These are phyloP conservation scores for Debaryomyces subglobosus DNA, from an alignment of 1,139 yeast genomes.

Conservation along the genomic window DNA sequence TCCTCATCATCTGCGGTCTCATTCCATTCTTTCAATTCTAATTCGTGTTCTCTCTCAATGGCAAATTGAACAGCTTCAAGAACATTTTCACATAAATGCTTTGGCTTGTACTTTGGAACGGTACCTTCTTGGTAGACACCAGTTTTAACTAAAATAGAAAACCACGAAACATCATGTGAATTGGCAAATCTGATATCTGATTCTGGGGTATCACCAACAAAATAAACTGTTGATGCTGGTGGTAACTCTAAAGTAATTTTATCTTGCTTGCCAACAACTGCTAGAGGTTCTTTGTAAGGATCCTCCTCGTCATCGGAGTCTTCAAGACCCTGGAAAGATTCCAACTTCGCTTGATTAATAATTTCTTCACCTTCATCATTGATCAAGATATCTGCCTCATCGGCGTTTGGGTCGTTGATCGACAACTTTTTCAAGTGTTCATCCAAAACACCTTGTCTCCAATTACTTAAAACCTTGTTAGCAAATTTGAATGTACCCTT, in stretches of 20 bases:
- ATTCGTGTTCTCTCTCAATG: slow-evolving; percentile 74
- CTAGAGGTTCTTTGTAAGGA: slow-evolving; percentile 22
- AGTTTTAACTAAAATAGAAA: slow-evolving; percentile 79
- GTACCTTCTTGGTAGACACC: slow-evolving; percentile 87
- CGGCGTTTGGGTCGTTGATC: slow-evolving; percentile 48
- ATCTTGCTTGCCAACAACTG: slow-evolving; percentile 35
- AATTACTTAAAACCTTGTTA: slow-evolving; percentile 67
- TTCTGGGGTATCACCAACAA: slow-evolving; percentile 93
- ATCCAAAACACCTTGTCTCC: slow-evolving; percentile 80
- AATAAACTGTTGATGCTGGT: slow-evolving; percentile 82
- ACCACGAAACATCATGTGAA: slow-evolving; percentile 83
- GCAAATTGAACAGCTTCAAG: slow-evolving; percentile 83
- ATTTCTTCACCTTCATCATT: slow-evolving; percentile 53
- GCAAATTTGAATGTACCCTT: slow-evolving; percentile 82
- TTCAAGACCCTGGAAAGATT: slow-evolving; percentile 37
- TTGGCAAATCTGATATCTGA: slow-evolving; percentile 87
- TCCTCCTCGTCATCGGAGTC: slow-evolving; percentile 25
- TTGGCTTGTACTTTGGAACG: slow-evolving; percentile 76
- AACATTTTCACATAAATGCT: slow-evolving; percentile 70
- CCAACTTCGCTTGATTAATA: slow-evolving; percentile 48
- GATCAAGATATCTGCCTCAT: slow-evolving; percentile 50
- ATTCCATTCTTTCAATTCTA: slow-evolving; percentile 75
- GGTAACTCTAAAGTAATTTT: slow-evolving; percentile 62
- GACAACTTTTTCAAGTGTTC: slow-evolving; percentile 65
- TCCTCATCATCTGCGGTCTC: slow-evolving; percentile 44